Conservation (phyloP, 176 grass and related monocot genomes). For the Puccinellia tenuiflora region DNA sequence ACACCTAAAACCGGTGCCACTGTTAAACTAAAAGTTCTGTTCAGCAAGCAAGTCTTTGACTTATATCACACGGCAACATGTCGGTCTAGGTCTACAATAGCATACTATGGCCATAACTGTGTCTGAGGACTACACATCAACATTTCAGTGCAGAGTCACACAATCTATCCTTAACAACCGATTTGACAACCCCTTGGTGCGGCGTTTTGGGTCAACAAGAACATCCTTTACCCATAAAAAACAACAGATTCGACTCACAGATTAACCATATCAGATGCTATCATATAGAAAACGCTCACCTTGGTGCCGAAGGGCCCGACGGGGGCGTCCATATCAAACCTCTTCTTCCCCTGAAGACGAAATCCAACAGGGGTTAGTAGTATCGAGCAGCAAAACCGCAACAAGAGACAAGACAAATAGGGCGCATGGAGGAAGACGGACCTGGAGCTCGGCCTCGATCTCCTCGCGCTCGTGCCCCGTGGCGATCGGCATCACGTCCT, state of each 20-base stretch:
- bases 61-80: background rate
- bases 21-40: background rate
- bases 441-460: slow-evolving; percentile 59
- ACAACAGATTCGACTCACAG: background rate
- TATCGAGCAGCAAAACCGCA: background rate
- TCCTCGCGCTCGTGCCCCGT: slow-evolving; percentile 66
- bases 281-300: slow-evolving; percentile 12
- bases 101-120: background rate
- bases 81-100: background rate
- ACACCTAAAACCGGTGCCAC: background rate
- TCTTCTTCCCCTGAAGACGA: slow-evolving; percentile 49
- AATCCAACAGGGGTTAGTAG: background rate
- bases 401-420: background rate
- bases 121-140: background rate
- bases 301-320: slow-evolving; percentile 69
- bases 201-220: background rate
- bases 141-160: background rate
- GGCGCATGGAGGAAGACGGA: background rate
- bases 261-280: background rate
- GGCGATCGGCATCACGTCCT: slow-evolving; percentile 74
- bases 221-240: background rate
- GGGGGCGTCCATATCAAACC: slow-evolving; percentile 70
- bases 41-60: background rate
- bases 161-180: background rate
- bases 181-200: background rate